Conservation (phyloP, 1,284 basidiomycete species). For the Tilletia indica region DNA sequence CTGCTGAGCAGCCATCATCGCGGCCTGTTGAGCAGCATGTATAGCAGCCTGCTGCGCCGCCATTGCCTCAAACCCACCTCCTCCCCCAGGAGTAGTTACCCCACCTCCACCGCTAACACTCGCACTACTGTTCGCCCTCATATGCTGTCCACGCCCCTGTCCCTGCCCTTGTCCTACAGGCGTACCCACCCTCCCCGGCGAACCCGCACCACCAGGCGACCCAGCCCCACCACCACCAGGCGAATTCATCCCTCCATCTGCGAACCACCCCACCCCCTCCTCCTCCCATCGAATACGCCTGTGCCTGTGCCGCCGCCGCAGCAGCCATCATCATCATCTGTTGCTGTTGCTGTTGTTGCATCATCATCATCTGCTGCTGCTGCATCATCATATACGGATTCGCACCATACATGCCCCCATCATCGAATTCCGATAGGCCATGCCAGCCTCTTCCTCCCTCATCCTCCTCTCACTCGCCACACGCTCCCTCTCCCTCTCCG, state of each 20-base stretch:
- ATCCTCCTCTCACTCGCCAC: slow-evolving; percentile 65
- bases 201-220: not conserved
- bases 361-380: slow-evolving; percentile 56
- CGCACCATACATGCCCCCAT: slow-evolving; percentile 21
- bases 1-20: slow-evolving; percentile 51
- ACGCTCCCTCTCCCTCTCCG: slow-evolving; percentile 89
- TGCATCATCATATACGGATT: slow-evolving; percentile 34
- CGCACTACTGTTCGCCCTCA: not conserved
- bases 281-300: not conserved
- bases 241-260: not conserved
- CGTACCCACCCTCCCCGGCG: not conserved
- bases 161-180: not conserved
- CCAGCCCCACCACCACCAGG: not conserved
- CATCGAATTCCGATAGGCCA: slow-evolving; percentile 63
- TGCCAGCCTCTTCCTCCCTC: slow-evolving; percentile 80
- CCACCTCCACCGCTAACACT: slow-evolving; percentile 24
- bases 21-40: slow-evolving; percentile 50
- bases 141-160: slow-evolving; percentile 10
- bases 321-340: slow-evolving; percentile 34
- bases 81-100: slow-evolving; percentile 10
- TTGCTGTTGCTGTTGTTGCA: slow-evolving; percentile 30
- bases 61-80: slow-evolving; percentile 32
- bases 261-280: not conserved
- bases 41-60: slow-evolving; percentile 48
- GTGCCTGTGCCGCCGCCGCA: not conserved